These are phyloP conservation scores for Ustilago loliicola DNA, from an alignment of 1,284 basidiomycete genomes.

Conservation along the genomic window DNA sequence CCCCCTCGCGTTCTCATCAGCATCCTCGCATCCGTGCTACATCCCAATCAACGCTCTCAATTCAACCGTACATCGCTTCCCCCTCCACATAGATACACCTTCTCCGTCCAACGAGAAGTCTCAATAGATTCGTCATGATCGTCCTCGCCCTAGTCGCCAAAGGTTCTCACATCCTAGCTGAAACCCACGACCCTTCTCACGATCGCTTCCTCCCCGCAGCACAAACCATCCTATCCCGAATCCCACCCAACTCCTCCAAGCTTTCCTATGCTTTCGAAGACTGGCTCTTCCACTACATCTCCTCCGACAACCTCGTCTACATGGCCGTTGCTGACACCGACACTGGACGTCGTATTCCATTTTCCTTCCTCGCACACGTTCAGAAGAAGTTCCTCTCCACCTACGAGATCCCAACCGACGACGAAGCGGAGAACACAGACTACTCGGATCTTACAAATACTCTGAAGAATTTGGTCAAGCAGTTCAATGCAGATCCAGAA, in stretches of 20 bases:
- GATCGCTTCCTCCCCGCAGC: constrained; percentile 75
- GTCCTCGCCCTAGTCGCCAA: constrained; percentile 67
- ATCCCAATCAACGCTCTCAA: neutral
- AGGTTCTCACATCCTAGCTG: constrained; percentile 53
- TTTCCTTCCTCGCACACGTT: constrained; percentile 89
- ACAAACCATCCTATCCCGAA: constrained; percentile 91
- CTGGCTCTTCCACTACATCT: constrained; percentile 93
- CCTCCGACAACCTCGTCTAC: constrained; percentile 76
- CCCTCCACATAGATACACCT: neutral
- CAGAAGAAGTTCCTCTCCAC: constrained; percentile 74
- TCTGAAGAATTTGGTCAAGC: constrained; percentile 72
- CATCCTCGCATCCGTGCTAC: neutral
- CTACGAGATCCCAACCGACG: constrained; percentile 24
- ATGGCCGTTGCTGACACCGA: constrained; percentile 91
- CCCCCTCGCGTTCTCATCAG: too few relatives aligned
- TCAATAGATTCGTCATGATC: constrained; percentile 56
- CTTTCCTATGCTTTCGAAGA: constrained; percentile 80
- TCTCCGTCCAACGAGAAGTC: too few relatives aligned
- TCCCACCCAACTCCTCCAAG: constrained; percentile 92
- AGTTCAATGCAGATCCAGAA: constrained; percentile 89
- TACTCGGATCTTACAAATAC: constrained; percentile 30
- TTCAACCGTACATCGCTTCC: neutral
- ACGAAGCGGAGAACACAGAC: constrained; percentile 16
- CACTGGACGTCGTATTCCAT: constrained; percentile 83
- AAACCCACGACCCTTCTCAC: constrained; percentile 59